Evolutionary conservation across 371 early-diverging fungal genomes (phyloP), one percentile per base, ranked within the genome.

Genomic region (Apophysomyces elegans): DNA sequence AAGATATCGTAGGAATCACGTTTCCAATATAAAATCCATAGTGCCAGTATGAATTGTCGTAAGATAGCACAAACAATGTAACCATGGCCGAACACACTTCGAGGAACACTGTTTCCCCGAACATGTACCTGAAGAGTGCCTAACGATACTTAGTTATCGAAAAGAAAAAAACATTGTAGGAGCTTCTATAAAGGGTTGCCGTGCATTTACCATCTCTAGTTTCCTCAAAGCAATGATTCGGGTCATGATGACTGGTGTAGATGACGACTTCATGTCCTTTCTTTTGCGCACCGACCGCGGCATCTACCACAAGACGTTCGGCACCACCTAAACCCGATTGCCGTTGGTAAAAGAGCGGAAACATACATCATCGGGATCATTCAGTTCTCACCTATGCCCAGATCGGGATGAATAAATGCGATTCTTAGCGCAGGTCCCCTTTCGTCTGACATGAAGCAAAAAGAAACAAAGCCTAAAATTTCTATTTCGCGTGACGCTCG

Each of bases 281-380:
- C 32, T 73, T 65, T 73, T 94, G 90, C 57, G 96, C 81, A 21
- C 92, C 93, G 0, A 90, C 78, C 2, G 97, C 97, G 1, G 95
- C 91, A 83, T 98, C 97, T 11, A 97, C 96, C 0, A 97, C 91
- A n/a, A 98, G 83, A 26, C 98, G 84, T 75, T 98, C 98, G 7
- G 98, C 98, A 26, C 98, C 98, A 54, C 97, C 96, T 88, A 69
- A 13, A 36, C 21, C 13, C 2, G 13, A 32, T 21, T 44, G 26
- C 18, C 62, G n/a, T 57, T 56, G 38, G 37, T 39, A 32, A 16
- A 59, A n/a, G 43, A 44, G 41, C 9, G 21, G 12, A 11, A 37
- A 36, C 5, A 39, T 59, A 9, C 16, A 7, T 44, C 32, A 26
- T 26, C 32, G 32, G 32, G 32, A 26, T 26, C 32, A 26, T 1